phyloP scores from a whole-genome alignment of 1,139 yeast genomes.

The Hemisphaericaspora xylanilytica region DNA sequence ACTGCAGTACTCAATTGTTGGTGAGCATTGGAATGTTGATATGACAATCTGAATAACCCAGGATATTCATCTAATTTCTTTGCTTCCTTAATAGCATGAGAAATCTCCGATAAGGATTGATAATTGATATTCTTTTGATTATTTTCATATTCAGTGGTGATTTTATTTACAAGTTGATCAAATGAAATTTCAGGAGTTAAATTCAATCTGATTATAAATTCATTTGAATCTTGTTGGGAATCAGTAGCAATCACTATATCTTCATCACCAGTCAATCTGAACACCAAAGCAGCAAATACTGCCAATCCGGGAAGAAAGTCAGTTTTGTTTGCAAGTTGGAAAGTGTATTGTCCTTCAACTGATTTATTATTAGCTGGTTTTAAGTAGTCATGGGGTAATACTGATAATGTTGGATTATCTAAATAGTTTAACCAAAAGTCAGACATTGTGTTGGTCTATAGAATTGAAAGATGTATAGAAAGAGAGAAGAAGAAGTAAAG shows the following conservation, averaged over 20 bases:
- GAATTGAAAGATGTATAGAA: conserved; percentile 1
- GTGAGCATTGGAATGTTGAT: conserved; percentile 44
- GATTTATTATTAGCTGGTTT: conserved; percentile 72
- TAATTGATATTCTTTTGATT: conserved; percentile 40
- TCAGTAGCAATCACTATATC: conserved; percentile 84
- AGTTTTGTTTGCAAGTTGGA: conserved; percentile 18
- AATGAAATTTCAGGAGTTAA: conserved; percentile 57
- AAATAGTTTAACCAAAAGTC: conserved; percentile 67
- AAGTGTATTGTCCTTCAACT: conserved; percentile 57
- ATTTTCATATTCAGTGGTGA: conserved; percentile 41
- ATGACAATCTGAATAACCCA: conserved; percentile 62
- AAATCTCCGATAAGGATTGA: conserved; percentile 54
- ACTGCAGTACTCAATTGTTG: conserved; percentile 50
- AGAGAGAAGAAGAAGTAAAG: neutral
- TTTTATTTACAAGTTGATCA: conserved; percentile 45
- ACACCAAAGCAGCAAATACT: conserved; percentile 68
- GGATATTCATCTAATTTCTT: conserved; percentile 59
- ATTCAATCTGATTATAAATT: conserved; percentile 59
- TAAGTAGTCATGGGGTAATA: conserved; percentile 82
- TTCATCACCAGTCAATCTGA: conserved; percentile 88
- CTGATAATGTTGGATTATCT: conserved; percentile 81
- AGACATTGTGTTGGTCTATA: no score
- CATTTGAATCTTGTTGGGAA: conserved; percentile 35
- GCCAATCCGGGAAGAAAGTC: conserved; percentile 58
- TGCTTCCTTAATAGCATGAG: conserved; percentile 46